Percentiles rank a stretch among this genome's conserved stretches.
Evolutionary conservation across 768 basidiomycete genomes (phyloP).

Genomic region (Boletus vermiculosoides): DNA sequence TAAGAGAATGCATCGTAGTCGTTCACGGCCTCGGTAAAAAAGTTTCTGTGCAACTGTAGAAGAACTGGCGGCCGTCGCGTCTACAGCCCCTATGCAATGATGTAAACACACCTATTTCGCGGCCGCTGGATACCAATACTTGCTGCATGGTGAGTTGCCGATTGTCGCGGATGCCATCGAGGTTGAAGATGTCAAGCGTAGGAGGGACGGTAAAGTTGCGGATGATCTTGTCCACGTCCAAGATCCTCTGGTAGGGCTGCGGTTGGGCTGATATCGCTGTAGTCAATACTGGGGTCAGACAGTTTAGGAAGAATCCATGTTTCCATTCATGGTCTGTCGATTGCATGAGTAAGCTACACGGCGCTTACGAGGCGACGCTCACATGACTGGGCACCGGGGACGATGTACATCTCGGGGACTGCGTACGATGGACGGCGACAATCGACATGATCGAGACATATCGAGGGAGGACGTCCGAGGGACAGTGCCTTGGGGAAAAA

Average conservation of each 20-base stretch:
- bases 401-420: slow-evolving; percentile 29
- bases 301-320: slow-evolving; percentile 59
- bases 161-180: slow-evolving; percentile 37
- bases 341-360: slow-evolving; percentile 13
- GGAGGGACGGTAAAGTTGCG: slow-evolving; percentile 56
- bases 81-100: slow-evolving; percentile 13
- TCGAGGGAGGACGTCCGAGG: slow-evolving; percentile 69
- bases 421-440: slow-evolving; percentile 43
- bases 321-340: slow-evolving; percentile 69
- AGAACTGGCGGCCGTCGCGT: slow-evolving; percentile 43
- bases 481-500: slow-evolving; percentile 52
- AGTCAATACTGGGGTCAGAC: slow-evolving; percentile 62
- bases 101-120: slow-evolving; percentile 53
- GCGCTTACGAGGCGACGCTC: slow-evolving; percentile 12
- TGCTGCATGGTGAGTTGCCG: slow-evolving; percentile 66
- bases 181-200: slow-evolving; percentile 44
- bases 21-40: slow-evolving; percentile 66
- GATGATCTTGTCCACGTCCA: slow-evolving; percentile 52
- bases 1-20: slow-evolving; percentile 52
- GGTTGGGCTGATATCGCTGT: slow-evolving; percentile 51
- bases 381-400: slow-evolving; percentile 32
- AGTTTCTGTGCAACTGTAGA: slow-evolving; percentile 64
- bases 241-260: slow-evolving; percentile 50
- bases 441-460: slow-evolving; percentile 64
- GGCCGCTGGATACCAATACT: slow-evolving; percentile 56